These are phyloP conservation scores for Globisporangium uncinulatum DNA, from an alignment of 352 stramenopile genomes.

Conservation along the genomic window DNA sequence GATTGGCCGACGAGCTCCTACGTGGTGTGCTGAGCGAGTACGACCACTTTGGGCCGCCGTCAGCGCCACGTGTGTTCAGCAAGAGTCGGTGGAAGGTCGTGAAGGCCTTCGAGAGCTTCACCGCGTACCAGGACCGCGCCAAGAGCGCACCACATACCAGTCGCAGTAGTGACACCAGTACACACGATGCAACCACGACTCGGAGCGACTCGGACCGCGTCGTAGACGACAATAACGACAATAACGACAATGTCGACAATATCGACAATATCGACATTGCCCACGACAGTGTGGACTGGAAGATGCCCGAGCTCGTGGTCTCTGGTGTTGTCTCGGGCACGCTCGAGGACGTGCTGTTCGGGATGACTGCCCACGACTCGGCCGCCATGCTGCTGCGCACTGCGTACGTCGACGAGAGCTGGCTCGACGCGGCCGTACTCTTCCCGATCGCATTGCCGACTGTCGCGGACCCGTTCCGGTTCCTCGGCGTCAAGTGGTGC, in stretches of 20 bases:
- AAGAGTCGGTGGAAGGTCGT: constrained; percentile 11
- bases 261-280: neutral
- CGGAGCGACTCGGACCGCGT: too few relatives aligned
- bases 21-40: constrained; percentile 7
- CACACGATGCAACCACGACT: neutral
- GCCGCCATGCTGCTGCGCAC: constrained; percentile 14
- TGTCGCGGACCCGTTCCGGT: constrained; percentile 9
- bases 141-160: neutral
- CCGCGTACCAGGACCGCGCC: constrained; percentile 11
- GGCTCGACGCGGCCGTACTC: constrained; percentile 15
- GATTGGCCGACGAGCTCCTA: constrained; percentile 6
- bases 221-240: neutral
- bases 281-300: constrained; percentile 5
- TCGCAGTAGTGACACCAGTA: constrained; percentile 1
- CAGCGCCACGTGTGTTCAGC: neutral
- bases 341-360: constrained; percentile 14
- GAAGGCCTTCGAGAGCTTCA: constrained; percentile 12
- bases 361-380: constrained; percentile 13
- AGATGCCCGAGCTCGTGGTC: constrained; percentile 14
- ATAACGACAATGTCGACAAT: neutral
- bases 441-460: constrained; percentile 11
- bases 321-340: constrained; percentile 10
- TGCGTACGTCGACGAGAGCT: constrained; percentile 14
- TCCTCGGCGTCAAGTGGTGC: constrained; percentile 18
- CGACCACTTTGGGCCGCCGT: constrained; percentile 9